Conservation (phyloP, 805 yeast species). For the Sugiyamaella mastotermitis region DNA sequence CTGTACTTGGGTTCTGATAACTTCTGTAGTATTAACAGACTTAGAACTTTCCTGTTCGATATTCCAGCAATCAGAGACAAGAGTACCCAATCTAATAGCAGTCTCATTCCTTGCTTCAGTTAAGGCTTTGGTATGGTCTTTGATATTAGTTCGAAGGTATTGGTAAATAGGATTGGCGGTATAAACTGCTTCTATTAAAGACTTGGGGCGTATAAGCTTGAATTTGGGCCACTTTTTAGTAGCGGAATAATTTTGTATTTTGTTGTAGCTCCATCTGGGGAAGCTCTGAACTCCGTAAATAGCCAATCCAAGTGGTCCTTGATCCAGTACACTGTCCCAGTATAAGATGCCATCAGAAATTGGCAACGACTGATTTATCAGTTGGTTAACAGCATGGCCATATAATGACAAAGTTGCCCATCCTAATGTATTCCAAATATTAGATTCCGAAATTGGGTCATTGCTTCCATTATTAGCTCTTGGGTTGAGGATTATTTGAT, state of each 20-base stretch:
- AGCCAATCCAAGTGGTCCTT: conserved; percentile 26
- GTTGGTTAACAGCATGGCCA: conserved; percentile 30
- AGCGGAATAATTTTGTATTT: background rate
- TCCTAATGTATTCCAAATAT: conserved; percentile 27
- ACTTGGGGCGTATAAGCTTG: conserved; percentile 4
- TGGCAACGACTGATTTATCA: conserved; percentile 39
- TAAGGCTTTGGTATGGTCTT: conserved; percentile 2
- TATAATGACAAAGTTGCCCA: conserved; percentile 32
- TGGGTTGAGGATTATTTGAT: background rate
- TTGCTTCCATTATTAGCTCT: too few species aligned
- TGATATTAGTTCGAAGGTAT: conserved; percentile 2
- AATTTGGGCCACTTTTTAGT: background rate
- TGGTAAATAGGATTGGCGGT: conserved; percentile 10
- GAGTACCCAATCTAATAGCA: conserved; percentile 13
- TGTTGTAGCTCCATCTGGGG: conserved; percentile 13
- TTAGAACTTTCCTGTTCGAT: background rate
- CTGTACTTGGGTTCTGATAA: too few species aligned
- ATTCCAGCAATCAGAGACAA: conserved; percentile 12
- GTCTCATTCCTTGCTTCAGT: conserved; percentile 6
- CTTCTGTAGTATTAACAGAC: too few species aligned
- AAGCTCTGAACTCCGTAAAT: conserved; percentile 37
- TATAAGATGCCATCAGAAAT: conserved; percentile 40
- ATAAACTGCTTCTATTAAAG: conserved; percentile 8
- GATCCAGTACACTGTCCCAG: conserved; percentile 37
- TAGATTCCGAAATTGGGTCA: background rate